Conservation (phyloP, 2,329 filamentous ascomycete genomes). For the Paramyrothecium roridum region DNA sequence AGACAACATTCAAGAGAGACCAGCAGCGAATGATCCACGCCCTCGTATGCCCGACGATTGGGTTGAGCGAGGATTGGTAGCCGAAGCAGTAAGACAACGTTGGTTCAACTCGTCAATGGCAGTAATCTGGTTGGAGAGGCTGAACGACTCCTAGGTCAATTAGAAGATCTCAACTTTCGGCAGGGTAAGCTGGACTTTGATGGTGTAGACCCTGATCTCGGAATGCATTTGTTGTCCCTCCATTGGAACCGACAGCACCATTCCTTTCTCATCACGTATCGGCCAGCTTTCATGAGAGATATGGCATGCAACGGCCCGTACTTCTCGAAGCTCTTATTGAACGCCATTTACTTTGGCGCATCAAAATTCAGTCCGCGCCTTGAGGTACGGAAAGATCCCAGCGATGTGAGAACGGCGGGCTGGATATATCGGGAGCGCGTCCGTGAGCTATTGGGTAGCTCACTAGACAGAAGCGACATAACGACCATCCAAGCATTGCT, state of each 20-base stretch:
- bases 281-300: slow-evolving; percentile 49
- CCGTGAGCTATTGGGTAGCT: slow-evolving; percentile 39
- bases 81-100: slow-evolving; percentile 43
- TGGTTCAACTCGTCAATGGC: slow-evolving; percentile 2
- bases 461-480: slow-evolving; percentile 45
- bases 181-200: slow-evolving; percentile 51
- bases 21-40: slow-evolving; percentile 6
- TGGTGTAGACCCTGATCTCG: slow-evolving; percentile 48
- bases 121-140: neutral
- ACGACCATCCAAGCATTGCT: slow-evolving; percentile 53
- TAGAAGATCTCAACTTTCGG: slow-evolving; percentile 44
- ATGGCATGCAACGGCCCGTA: slow-evolving; percentile 53
- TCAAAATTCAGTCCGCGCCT: slow-evolving; percentile 41
- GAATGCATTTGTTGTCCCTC: slow-evolving; percentile 46
- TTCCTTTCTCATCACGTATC: slow-evolving; percentile 37
- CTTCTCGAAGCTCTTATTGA: slow-evolving; percentile 54
- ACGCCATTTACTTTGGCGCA: slow-evolving; percentile 46
- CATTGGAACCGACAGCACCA: slow-evolving; percentile 52
- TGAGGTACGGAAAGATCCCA: slow-evolving; percentile 39
- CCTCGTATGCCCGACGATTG: slow-evolving; percentile 31
- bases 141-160: slow-evolving; percentile 29
- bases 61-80: slow-evolving; percentile 42
- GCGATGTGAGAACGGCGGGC: slow-evolving; percentile 44
- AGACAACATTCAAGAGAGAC: slow-evolving; percentile 22
- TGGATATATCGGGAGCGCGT: slow-evolving; percentile 44